These are phyloP conservation scores for Pisolithus tinctorius DNA, from an alignment of 768 basidiomycete species.

Conservation along the genomic window DNA sequence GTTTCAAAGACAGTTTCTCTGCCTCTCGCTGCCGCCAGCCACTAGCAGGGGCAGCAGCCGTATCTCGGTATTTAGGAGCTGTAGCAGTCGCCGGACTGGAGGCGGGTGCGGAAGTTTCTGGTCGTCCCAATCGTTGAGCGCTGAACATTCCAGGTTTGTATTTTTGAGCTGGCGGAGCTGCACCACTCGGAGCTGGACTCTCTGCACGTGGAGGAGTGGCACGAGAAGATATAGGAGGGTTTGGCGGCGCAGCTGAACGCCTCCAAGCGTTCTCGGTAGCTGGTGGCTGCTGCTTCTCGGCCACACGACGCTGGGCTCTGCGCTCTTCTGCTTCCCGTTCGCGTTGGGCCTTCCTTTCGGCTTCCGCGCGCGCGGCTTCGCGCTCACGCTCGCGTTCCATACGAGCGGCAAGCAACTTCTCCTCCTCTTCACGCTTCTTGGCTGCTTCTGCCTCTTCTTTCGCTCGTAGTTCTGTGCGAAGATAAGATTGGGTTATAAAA, in stretches of 20 bases:
- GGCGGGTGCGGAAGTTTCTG: not conserved
- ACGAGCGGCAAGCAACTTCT: slow-evolving; percentile 42
- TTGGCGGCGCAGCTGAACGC: slow-evolving; percentile 9
- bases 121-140: not conserved
- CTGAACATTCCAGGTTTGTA: slow-evolving; percentile 30
- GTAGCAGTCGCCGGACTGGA: not conserved
- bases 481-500: slow-evolving; percentile 8
- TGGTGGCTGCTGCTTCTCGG: slow-evolving; percentile 26
- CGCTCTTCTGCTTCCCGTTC: slow-evolving; percentile 64
- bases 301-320: slow-evolving; percentile 32
- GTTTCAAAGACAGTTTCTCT: slow-evolving; percentile 39
- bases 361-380: slow-evolving; percentile 45
- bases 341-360: slow-evolving; percentile 52
- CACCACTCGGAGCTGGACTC: slow-evolving; percentile 41
- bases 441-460: slow-evolving; percentile 51
- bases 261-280: slow-evolving; percentile 22
- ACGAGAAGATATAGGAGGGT: slow-evolving; percentile 18
- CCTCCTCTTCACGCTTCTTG: slow-evolving; percentile 59
- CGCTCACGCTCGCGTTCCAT: slow-evolving; percentile 47
- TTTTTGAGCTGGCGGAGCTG: slow-evolving; percentile 29
- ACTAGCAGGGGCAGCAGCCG: slow-evolving; percentile 24
- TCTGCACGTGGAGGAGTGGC: slow-evolving; percentile 43
- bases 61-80: not conserved
- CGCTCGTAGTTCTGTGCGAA: slow-evolving; percentile 41
- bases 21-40: slow-evolving; percentile 58